phyloP scores from a whole-genome alignment of 164 flowering plant species.

The Magnolia changhungtana region DNA sequence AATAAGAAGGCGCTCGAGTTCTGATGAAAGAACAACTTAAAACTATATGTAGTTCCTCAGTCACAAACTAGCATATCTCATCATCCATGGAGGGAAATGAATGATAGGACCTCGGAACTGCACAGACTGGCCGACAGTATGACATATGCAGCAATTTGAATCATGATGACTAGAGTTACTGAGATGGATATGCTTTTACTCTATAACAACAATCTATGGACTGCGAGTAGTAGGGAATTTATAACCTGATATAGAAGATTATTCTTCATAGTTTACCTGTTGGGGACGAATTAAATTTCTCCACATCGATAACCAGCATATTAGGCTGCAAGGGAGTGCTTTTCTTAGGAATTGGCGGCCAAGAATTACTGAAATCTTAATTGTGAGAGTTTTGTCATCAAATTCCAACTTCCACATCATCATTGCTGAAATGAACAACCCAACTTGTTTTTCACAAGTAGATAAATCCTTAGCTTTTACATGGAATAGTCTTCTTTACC shows the following conservation, averaged over 20 bases:
- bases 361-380: not conserved
- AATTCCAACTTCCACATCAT: not conserved
- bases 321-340: slow-evolving; percentile 69
- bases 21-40: not conserved
- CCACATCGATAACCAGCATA: slow-evolving; percentile 95
- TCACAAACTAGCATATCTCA: not conserved
- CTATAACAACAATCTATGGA: not conserved
- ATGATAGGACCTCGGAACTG: not conserved
- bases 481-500: no score
- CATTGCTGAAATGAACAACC: not conserved
- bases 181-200: not conserved
- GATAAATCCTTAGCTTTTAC: not conserved
- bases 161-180: not conserved
- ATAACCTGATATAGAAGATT: not conserved
- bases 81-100: not conserved
- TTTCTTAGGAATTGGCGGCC: not conserved
- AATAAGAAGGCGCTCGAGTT: no score
- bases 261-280: slow-evolving; percentile 39
- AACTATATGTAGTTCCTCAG: not conserved
- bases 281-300: slow-evolving; percentile 65
- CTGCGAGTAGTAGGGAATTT: not conserved
- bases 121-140: not conserved
- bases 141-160: not conserved
- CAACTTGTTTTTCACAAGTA: not conserved
- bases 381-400: not conserved